Evolutionary conservation across 2,329 filamentous ascomycete species (phyloP).

Genomic region (Cryoendolithus antarcticus): DNA sequence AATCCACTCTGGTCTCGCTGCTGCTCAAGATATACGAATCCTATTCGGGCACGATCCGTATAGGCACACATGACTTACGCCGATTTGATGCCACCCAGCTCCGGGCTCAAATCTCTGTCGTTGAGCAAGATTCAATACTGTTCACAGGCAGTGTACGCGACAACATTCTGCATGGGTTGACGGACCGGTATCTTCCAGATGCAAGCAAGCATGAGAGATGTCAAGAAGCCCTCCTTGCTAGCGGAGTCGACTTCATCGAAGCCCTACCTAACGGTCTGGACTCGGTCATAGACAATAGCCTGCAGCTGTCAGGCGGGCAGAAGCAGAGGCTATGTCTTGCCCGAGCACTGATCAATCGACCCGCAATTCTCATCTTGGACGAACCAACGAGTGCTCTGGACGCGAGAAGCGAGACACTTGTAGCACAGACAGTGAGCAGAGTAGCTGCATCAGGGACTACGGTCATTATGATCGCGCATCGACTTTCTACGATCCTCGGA

Average conservation of each 20-base stretch:
- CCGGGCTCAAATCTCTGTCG: slow-evolving; percentile 30
- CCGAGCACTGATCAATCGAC: slow-evolving; percentile 32
- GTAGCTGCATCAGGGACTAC: slow-evolving; percentile 42
- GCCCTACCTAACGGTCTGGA: slow-evolving; percentile 33
- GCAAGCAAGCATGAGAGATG: slow-evolving; percentile 12
- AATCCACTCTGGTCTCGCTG: slow-evolving; percentile 33
- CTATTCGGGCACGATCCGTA: slow-evolving; percentile 26
- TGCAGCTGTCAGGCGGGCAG: slow-evolving; percentile 35
- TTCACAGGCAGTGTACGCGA: slow-evolving; percentile 34
- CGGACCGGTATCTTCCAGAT: too few relatives aligned
- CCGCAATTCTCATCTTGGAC: slow-evolving; percentile 34
- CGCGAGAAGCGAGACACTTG: slow-evolving; percentile 29
- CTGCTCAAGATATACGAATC: slow-evolving; percentile 31
- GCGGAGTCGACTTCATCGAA: slow-evolving; percentile 32
- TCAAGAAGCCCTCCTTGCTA: slow-evolving; percentile 25
- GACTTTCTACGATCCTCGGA: slow-evolving; percentile 64
- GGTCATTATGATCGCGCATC: slow-evolving; percentile 60
- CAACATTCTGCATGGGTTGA: slow-evolving; percentile 31
- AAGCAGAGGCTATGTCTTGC: slow-evolving; percentile 36
- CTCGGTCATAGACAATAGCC: slow-evolving; percentile 31
- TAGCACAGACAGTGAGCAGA: slow-evolving; percentile 31
- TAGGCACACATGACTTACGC: slow-evolving; percentile 30
- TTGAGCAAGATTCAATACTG: slow-evolving; percentile 34
- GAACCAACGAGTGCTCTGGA: slow-evolving; percentile 36
- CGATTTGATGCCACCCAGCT: slow-evolving; percentile 23